These are phyloP conservation scores for Sporothrix brunneoviolacea DNA, from an alignment of 2,329 filamentous ascomycete genomes.

Conservation along the genomic window DNA sequence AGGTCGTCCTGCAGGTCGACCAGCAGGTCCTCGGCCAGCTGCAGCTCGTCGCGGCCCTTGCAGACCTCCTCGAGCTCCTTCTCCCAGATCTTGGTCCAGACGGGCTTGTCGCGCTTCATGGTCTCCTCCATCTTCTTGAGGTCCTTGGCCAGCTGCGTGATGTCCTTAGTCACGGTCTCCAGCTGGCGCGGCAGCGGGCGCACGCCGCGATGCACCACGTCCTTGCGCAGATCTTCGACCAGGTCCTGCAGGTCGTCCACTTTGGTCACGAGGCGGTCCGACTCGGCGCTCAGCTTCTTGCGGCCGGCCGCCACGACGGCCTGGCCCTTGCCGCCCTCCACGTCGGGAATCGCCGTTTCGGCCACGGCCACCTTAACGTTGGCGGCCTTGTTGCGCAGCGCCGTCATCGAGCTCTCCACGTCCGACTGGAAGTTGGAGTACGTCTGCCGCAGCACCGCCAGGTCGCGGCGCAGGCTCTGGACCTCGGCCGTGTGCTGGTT, in stretches of 20 bases:
- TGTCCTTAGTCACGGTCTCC: constrained; percentile 82
- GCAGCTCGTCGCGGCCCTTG: constrained; percentile 88
- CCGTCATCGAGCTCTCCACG: constrained; percentile 78
- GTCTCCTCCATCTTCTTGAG: constrained; percentile 93
- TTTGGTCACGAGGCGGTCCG: constrained; percentile 80
- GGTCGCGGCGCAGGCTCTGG: constrained; percentile 74
- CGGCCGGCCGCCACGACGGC: constrained; percentile 80
- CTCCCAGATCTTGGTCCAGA: constrained; percentile 99
- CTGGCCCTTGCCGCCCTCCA: constrained; percentile 73
- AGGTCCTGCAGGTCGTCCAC: constrained; percentile 97
- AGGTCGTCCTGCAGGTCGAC: constrained; percentile 90
- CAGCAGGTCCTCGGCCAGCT: constrained; percentile 91
- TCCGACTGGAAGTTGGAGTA: constrained; percentile 88
- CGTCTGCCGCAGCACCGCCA: constrained; percentile 86
- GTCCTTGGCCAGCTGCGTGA: constrained; percentile 72
- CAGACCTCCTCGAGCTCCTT: constrained; percentile 94
- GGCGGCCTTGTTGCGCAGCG: constrained; percentile 72
- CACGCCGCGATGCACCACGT: constrained; percentile 88
- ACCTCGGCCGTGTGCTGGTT: constrained; percentile 68
- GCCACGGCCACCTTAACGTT: constrained; percentile 71
- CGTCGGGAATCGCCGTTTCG: constrained; percentile 62
- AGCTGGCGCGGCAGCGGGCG: constrained; percentile 85
- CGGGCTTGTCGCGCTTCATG: constrained; percentile 82
- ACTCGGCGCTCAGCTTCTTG: constrained; percentile 79
- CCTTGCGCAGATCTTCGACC: constrained; percentile 93